Evolutionary conservation across 73 alveolate species (phyloP).

Genomic region (Tetrahymena borealis): DNA sequence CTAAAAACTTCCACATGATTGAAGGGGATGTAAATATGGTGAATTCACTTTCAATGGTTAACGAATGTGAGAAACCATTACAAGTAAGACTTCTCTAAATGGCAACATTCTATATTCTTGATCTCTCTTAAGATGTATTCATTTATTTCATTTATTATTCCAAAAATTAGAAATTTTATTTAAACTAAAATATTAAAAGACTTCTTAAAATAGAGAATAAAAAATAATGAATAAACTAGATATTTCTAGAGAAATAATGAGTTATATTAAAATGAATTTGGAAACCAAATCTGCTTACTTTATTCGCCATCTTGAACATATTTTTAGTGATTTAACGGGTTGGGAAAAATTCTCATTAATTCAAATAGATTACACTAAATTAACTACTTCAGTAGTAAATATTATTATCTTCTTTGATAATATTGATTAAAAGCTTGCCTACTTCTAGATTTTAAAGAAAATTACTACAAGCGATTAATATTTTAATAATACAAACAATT

Average conservation of each 20-base stretch:
- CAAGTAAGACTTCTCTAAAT: constrained; percentile 22
- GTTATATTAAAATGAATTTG: background rate
- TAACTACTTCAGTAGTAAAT: background rate
- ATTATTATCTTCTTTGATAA: background rate
- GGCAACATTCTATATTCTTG: constrained; percentile 26
- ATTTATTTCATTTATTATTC: background rate
- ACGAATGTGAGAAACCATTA: constrained; percentile 41
- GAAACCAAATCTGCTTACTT: background rate
- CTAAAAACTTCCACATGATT: constrained; percentile 16
- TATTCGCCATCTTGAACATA: background rate
- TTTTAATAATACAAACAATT: background rate
- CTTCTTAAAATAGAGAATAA: background rate
- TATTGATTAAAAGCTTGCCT: background rate
- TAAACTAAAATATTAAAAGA: background rate
- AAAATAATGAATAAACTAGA: background rate
- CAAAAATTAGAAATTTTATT: background rate
- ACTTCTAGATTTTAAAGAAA: background rate
- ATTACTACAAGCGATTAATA: background rate
- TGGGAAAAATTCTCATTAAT: background rate
- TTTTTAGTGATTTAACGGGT: background rate
- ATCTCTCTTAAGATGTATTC: background rate
- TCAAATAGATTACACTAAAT: background rate
- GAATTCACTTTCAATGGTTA: background rate
- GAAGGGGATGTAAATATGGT: constrained; percentile 23
- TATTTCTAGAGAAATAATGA: background rate